A percentile compares a stretch with the other conserved stretches of the same genome.
Conservation (phyloP, 1,284 basidiomycete species). For the Phellopilus nigrolimitatus region DNA sequence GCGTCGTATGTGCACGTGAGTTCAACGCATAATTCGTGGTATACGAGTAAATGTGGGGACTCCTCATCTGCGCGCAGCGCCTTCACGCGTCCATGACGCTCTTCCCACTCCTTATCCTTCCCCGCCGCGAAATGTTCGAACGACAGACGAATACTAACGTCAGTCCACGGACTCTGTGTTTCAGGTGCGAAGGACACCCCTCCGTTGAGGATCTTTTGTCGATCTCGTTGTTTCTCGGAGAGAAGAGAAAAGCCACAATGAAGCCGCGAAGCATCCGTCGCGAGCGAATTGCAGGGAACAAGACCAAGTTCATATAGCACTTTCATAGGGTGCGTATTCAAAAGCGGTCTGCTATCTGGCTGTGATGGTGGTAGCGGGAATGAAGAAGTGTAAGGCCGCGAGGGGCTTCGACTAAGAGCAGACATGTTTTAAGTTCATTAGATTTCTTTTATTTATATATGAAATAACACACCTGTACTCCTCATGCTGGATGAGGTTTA, state of each 20-base stretch:
- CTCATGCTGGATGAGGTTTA: slow-evolving; percentile 59
- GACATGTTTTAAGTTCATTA: too few relatives aligned
- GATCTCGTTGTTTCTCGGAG: not conserved
- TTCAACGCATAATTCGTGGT: slow-evolving; percentile 49
- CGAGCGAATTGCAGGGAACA: slow-evolving; percentile 29
- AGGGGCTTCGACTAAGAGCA: slow-evolving; percentile 35
- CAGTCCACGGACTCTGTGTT: slow-evolving; percentile 46
- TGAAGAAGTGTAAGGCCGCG: slow-evolving; percentile 35
- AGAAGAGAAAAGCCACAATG: slow-evolving; percentile 10
- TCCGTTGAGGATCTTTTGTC: slow-evolving; percentile 1
- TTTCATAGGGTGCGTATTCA: slow-evolving; percentile 45
- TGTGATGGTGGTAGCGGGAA: slow-evolving; percentile 59
- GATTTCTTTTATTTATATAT: not conserved
- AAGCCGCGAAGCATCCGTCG: slow-evolving; percentile 27
- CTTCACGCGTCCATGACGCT: slow-evolving; percentile 30
- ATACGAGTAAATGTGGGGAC: slow-evolving; percentile 54
- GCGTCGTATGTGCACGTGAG: slow-evolving; percentile 53
- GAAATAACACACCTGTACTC: slow-evolving; percentile 48
- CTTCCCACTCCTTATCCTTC: slow-evolving; percentile 36
- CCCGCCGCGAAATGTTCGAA: slow-evolving; percentile 32
- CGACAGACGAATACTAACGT: slow-evolving; percentile 51
- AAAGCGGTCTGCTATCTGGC: slow-evolving; percentile 56
- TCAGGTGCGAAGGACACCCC: slow-evolving; percentile 6
- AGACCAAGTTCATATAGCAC: slow-evolving; percentile 52
- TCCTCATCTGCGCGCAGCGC: slow-evolving; percentile 39